phyloP scores from a whole-genome alignment of 805 yeast genomes.

The Wickerhamomyces bovis region DNA sequence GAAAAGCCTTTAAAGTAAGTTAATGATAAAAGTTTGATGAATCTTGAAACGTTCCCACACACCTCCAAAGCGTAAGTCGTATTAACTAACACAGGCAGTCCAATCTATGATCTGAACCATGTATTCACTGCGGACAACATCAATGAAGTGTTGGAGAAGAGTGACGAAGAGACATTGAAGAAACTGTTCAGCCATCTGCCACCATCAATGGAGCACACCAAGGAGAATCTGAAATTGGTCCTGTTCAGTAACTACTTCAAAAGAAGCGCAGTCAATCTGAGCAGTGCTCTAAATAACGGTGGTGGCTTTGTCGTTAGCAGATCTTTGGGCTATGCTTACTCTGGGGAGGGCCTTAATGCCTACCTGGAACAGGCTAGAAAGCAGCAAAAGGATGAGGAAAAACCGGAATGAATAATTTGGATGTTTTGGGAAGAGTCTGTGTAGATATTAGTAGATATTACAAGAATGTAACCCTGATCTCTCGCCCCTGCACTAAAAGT shows the following conservation, averaged over 20 bases:
- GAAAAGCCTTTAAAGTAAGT: background rate
- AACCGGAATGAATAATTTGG: background rate
- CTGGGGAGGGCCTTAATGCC: conserved; percentile 50
- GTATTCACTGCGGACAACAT: conserved; percentile 13
- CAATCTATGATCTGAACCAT: conserved; percentile 15
- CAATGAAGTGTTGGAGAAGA: conserved; percentile 8
- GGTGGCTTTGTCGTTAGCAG: conserved; percentile 45
- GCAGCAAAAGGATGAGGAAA: conserved; percentile 13
- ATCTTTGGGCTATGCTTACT: conserved; percentile 41
- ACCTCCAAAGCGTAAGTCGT: background rate
- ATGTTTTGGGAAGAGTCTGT: background rate
- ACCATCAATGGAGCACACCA: conserved; percentile 30
- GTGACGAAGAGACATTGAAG: conserved; percentile 29
- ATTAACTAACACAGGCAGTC: conserved; percentile 10
- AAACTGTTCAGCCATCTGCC: conserved; percentile 38
- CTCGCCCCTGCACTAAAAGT: too few relatives aligned
- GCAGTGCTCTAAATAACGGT: conserved; percentile 38
- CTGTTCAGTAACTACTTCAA: conserved; percentile 44
- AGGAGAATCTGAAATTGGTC: conserved; percentile 35
- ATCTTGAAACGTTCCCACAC: background rate
- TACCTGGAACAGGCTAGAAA: conserved; percentile 39
- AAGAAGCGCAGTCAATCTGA: conserved; percentile 35
- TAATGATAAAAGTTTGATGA: background rate
- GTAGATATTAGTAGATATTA: background rate
- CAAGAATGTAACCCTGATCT: too few relatives aligned